Base-by-base conservation (phyloP, 129 eudicot species). In the Helichrysum umbraculigerum region DNA sequence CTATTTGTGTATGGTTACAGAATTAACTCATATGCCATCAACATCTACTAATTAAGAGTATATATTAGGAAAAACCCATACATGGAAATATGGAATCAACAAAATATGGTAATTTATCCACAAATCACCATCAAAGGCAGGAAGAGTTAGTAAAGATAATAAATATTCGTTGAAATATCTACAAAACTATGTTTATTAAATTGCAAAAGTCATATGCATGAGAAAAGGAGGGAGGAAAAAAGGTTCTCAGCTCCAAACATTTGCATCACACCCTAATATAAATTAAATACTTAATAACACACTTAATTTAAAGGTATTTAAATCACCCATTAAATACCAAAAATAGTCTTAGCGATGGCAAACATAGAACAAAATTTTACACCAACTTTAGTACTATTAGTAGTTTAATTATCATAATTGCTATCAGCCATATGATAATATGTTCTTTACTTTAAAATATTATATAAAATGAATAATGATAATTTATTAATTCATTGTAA, bases 181-280 rank as follows among this genome's bases (percentile, higher is more conserved):
- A 20, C 41, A 66, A 70, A 58, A 52, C 22, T n/a, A 33, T 60
- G 58, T 22, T 22, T 21, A 58, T 41, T 11, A 51, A 47, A 63
- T 14, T 73, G 42, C 75, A 80, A 73, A 80, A 80, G 79, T 66
- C 79, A n/a, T 25, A 14, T 41, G 2, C 79, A 57, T 80, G 83
- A 80, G 83, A 19, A 80, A 73, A 79, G 74, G 51, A 66, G 78
- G 75, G 83, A 65, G 52, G 78, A 79, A 79, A 78, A 79, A 79
- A 39, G 28, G 62, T 57, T 25, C 28, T 25, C 28, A 28, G 25
- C 62, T 57, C 28, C 11, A 17, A 5, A 57, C 25, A 57, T 57
- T n/a, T n/a, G n/a, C n/a, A n/a, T n/a, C 62, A 58, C 63, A 20
- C 28, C 29, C 29, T 19, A 58, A 58, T n/a, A 58, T 21, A n/a